These are phyloP conservation scores for Boletus subparvulus DNA, from an alignment of 768 basidiomycete genomes.

Conservation along the genomic window DNA sequence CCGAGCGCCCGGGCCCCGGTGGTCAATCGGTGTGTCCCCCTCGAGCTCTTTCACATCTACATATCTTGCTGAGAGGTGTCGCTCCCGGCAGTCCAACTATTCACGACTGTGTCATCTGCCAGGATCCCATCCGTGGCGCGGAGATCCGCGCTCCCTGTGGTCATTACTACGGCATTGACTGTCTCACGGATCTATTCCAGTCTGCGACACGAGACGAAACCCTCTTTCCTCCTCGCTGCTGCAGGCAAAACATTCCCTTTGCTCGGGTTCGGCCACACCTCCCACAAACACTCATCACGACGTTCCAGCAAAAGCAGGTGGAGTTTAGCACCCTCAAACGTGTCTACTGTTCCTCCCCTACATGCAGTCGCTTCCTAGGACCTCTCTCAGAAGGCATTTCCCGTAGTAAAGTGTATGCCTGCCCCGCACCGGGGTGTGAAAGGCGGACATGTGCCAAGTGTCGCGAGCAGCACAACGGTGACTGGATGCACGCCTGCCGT, in stretches of 20 bases:
- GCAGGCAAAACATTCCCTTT: constrained; percentile 32
- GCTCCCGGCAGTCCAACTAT: constrained; percentile 16
- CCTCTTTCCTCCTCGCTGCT: constrained; percentile 43
- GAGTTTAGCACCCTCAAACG: constrained; percentile 37
- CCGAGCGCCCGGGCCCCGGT: neutral
- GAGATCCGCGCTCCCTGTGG: constrained; percentile 35
- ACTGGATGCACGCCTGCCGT: constrained; percentile 25
- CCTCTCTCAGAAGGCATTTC: constrained; percentile 30
- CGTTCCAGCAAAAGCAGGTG: constrained; percentile 25
- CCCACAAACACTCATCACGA: constrained; percentile 10
- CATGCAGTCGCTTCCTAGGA: constrained; percentile 40
- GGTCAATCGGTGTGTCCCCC: constrained; percentile 14
- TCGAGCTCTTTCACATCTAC: neutral
- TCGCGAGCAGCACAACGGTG: constrained; percentile 24
- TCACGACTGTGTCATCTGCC: constrained; percentile 37
- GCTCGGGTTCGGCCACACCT: constrained; percentile 26
- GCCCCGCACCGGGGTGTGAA: constrained; percentile 19
- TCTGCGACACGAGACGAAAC: constrained; percentile 38
- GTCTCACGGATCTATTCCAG: constrained; percentile 36
- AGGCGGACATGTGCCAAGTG: constrained; percentile 28
- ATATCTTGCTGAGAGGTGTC: neutral
- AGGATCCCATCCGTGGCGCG: constrained; percentile 29
- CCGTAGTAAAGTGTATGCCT: constrained; percentile 17
- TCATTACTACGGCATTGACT: constrained; percentile 37
- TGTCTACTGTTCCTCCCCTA: constrained; percentile 37